Percentiles rank a stretch among this genome's conserved stretches.
phyloP scores from a whole-genome alignment of 1,284 basidiomycete species.

The Trichosporon sp. region DNA sequence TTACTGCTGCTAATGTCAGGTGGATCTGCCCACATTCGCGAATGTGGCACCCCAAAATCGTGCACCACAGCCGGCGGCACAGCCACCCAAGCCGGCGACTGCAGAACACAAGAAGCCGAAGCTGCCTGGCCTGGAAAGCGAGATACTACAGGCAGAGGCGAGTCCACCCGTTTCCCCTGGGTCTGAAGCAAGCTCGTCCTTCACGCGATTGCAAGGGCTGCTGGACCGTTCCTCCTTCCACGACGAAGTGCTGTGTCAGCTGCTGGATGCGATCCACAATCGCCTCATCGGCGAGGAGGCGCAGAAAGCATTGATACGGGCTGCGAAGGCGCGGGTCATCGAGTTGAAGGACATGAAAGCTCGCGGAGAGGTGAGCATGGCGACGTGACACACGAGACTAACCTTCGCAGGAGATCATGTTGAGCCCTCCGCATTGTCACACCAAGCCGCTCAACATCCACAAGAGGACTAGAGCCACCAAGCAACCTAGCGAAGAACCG shows the following conservation, averaged over 20 bases:
- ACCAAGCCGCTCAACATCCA: conserved; percentile 13
- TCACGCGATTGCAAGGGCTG: conserved; percentile 34
- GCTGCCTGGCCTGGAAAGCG: neutral
- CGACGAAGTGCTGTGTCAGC: conserved; percentile 46
- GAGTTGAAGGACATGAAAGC: conserved; percentile 36
- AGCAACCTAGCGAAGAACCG: neutral
- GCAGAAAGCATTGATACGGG: conserved; percentile 42
- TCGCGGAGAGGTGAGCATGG: conserved; percentile 18
- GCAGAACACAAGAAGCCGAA: neutral
- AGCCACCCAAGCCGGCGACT: neutral
- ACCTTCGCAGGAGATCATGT: neutral
- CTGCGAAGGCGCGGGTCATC: conserved; percentile 41
- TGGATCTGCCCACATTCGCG: neutral
- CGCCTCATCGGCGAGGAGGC: conserved; percentile 44
- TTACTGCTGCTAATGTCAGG: neutral
- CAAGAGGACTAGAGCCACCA: conserved; percentile 10
- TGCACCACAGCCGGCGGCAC: neutral
- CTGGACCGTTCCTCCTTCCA: conserved; percentile 41
- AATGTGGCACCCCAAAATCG: neutral
- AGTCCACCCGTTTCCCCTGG: neutral
- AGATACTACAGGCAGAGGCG: neutral
- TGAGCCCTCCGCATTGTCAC: neutral
- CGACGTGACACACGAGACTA: neutral
- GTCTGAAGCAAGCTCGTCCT: conserved; percentile 28
- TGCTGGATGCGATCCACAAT: conserved; percentile 41